Evolutionary conservation across 345 rosid genomes (phyloP).

Genomic region (Camelina sativa): DNA sequence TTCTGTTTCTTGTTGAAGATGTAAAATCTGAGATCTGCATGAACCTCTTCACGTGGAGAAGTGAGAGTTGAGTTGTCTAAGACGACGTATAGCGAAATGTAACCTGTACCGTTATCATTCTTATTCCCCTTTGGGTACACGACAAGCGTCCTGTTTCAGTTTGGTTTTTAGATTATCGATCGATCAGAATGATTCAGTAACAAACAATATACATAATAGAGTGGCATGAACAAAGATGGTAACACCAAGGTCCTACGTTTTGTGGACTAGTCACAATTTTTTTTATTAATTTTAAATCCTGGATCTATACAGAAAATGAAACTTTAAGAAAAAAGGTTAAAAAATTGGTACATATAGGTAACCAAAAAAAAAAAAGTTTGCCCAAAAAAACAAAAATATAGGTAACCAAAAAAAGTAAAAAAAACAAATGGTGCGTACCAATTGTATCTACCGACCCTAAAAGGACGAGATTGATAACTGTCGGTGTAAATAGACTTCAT

Average conservation of each 20-base stretch:
- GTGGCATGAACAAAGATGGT: neutral
- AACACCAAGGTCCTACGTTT: neutral
- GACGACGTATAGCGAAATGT: constrained; percentile 18
- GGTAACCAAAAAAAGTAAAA: too few relatives aligned
- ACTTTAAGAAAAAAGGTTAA: neutral
- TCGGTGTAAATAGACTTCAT: constrained; percentile 20
- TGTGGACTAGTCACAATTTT: neutral
- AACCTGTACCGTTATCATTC: constrained; percentile 9
- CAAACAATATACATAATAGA: neutral
- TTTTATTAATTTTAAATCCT: neutral
- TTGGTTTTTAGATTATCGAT: neutral
- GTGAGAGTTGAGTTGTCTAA: constrained; percentile 26
- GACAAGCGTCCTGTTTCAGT: constrained; percentile 13
- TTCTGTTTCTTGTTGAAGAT: constrained; percentile 21
- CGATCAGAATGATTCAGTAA: neutral
- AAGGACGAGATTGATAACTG: constrained; percentile 15
- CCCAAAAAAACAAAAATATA: too few relatives aligned
- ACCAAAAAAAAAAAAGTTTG: too few relatives aligned
- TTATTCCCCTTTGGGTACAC: constrained; percentile 21
- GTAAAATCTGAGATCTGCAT: constrained; percentile 17
- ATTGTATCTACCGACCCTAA: neutral
- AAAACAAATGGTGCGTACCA: neutral
- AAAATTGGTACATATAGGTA: neutral
- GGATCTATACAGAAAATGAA: neutral
- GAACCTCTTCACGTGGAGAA: constrained; percentile 4